Conservation (phyloP, 495 filamentous ascomycete genomes). For the Lepidopterella palustris region DNA sequence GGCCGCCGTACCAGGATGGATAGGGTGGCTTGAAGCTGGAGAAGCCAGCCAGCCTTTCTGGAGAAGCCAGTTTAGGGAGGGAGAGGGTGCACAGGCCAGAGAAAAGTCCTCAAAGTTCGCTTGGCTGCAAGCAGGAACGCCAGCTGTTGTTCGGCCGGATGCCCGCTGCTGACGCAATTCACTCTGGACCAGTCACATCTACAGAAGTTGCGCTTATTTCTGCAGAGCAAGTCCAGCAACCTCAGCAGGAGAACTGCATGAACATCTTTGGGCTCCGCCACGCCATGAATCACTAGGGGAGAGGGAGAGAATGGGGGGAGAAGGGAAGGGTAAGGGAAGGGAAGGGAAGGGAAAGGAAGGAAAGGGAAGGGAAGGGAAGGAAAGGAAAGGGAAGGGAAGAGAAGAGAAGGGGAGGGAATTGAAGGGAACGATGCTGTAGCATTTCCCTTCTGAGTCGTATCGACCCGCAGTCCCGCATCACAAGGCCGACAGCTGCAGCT, state of each 20-base stretch:
- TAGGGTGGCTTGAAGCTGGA: not conserved
- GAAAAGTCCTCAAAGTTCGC: conserved; percentile 2
- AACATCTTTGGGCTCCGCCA: not conserved
- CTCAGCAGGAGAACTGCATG: not conserved
- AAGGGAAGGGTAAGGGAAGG: too few species aligned
- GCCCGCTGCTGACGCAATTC: conserved; percentile 24
- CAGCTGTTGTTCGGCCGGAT: conserved; percentile 9
- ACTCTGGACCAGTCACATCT: conserved; percentile 7
- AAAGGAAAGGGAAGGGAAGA: too few species aligned
- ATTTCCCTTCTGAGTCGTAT: not conserved
- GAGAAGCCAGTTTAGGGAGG: not conserved
- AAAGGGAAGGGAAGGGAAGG: too few species aligned
- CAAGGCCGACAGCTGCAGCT: not conserved
- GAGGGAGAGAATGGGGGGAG: too few species aligned
- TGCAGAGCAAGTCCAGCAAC: conserved; percentile 1
- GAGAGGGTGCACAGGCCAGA: not conserved
- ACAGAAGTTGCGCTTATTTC: conserved; percentile 13
- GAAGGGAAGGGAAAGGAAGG: too few species aligned
- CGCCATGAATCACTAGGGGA: too few species aligned
- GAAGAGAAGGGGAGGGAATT: too few species aligned
- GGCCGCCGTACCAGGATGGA: not conserved
- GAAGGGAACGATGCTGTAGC: not conserved
- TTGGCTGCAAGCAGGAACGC: conserved; percentile 19
- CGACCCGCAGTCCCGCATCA: not conserved
- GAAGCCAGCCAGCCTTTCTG: not conserved